A percentile compares a stretch with the other conserved stretches of the same genome.
phyloP scores from a whole-genome alignment of 2,329 filamentous ascomycete genomes.

The Periconia macrospinosa region DNA sequence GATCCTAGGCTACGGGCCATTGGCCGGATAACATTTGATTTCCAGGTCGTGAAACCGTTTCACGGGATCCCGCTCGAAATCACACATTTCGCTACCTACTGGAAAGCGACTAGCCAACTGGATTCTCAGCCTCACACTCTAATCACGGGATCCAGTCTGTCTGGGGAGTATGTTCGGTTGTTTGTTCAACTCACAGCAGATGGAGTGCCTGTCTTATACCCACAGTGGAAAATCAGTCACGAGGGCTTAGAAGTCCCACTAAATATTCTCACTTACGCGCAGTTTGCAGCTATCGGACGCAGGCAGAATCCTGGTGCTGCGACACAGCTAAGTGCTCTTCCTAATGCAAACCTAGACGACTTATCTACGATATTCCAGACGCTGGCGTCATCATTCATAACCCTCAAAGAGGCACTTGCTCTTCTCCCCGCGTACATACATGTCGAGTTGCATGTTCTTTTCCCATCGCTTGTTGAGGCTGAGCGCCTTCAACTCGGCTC shows the following conservation, averaged over 20 bases:
- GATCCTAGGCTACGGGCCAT: slow-evolving; percentile 90
- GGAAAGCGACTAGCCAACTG: slow-evolving; percentile 95
- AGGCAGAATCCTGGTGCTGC: slow-evolving; percentile 29
- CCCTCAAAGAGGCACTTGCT: slow-evolving; percentile 74
- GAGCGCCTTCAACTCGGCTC: slow-evolving; percentile 69
- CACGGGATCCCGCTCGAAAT: slow-evolving; percentile 90
- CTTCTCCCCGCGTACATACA: slow-evolving; percentile 79
- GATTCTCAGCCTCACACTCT: slow-evolving; percentile 84
- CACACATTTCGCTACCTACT: slow-evolving; percentile 97
- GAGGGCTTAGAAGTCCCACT: slow-evolving; percentile 80
- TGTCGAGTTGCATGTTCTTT: slow-evolving; percentile 88
- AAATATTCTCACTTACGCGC: slow-evolving; percentile 72
- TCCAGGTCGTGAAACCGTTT: slow-evolving; percentile 96
- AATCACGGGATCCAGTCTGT: slow-evolving; percentile 91
- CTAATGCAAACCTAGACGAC: slow-evolving; percentile 29
- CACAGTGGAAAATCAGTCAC: slow-evolving; percentile 76
- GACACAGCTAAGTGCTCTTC: slow-evolving; percentile 25
- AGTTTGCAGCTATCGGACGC: slow-evolving; percentile 61
- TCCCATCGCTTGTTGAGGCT: slow-evolving; percentile 77
- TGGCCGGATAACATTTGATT: slow-evolving; percentile 90
- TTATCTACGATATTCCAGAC: slow-evolving; percentile 68
- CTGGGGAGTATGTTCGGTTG: slow-evolving; percentile 90
- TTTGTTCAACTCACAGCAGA: slow-evolving; percentile 93
- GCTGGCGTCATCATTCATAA: slow-evolving; percentile 75
- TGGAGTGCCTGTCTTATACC: slow-evolving; percentile 83